Conservation (phyloP, 2,329 filamentous ascomycete genomes). For the Scleromitrula shiraiana region DNA sequence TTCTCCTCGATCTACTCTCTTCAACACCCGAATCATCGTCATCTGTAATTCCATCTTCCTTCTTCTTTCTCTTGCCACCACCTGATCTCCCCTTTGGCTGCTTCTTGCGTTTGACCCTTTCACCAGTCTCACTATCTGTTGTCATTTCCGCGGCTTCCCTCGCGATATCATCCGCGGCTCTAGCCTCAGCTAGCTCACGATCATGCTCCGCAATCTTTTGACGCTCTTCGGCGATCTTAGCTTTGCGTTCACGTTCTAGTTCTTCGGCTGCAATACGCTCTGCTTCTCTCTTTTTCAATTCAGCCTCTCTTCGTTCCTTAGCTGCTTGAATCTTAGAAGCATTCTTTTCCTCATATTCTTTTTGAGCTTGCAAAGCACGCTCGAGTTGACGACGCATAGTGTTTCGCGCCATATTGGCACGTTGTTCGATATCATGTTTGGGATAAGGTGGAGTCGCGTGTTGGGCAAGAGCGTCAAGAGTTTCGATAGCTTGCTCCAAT, state of each 20-base stretch:
- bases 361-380: constrained; percentile 73
- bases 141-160: constrained; percentile 72
- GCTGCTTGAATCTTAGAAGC: constrained; percentile 79
- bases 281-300: constrained; percentile 71
- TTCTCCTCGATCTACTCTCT: constrained; percentile 6
- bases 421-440: constrained; percentile 81
- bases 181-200: constrained; percentile 60
- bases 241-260: constrained; percentile 63
- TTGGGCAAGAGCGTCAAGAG: constrained; percentile 54
- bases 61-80: constrained; percentile 36
- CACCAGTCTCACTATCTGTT: constrained; percentile 73
- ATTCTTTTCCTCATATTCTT: constrained; percentile 89
- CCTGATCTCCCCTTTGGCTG: constrained; percentile 36
- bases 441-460: constrained; percentile 75
- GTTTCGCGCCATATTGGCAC: constrained; percentile 94
- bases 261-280: constrained; percentile 60
- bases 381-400: constrained; percentile 91
- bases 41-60: constrained; percentile 29
- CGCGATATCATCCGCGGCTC: constrained; percentile 61
- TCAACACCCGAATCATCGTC: constrained; percentile 28
- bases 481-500: constrained; percentile 76
- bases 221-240: constrained; percentile 80
- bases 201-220: constrained; percentile 72
- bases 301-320: constrained; percentile 69
- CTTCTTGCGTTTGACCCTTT: constrained; percentile 73